Percentiles rank a stretch among this genome's conserved stretches.
phyloP scores from a whole-genome alignment of 108 stramenopile genomes.

The Epithemia pelagica region DNA sequence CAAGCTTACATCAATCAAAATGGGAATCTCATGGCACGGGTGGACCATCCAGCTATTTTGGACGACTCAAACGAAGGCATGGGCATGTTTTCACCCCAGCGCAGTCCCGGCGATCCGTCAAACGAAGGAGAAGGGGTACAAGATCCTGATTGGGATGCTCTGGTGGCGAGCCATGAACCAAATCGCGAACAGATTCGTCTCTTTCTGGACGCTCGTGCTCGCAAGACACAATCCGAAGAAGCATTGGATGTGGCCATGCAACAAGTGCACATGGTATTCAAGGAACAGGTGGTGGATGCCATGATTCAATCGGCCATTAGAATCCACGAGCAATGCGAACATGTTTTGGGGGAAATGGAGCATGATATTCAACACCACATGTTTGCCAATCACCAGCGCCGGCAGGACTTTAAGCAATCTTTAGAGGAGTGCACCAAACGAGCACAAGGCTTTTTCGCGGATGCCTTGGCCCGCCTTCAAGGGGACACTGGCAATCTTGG shows the following conservation, averaged over 20 bases:
- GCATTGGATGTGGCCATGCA: not conserved
- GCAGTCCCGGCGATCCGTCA: not conserved
- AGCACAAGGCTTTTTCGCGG: not conserved
- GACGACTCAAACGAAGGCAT: not conserved
- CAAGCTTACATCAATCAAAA: not conserved
- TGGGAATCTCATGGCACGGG: not conserved
- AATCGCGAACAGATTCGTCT: not conserved
- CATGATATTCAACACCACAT: not conserved
- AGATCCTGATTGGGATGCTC: not conserved
- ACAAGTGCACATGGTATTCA: not conserved
- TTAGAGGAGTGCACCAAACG: not conserved
- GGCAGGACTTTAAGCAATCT: not conserved
- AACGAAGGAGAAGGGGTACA: not conserved
- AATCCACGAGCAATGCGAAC: not conserved
- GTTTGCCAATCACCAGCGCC: not conserved
- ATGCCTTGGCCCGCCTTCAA: not conserved
- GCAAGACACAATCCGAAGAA: not conserved
- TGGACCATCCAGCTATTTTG: not conserved
- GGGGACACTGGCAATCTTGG: not conserved
- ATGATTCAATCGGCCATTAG: not conserved
- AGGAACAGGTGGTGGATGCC: not conserved
- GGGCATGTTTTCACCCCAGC: not conserved
- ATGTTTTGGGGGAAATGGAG: not conserved
- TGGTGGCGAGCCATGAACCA: not conserved
- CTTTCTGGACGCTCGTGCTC: not conserved